phyloP scores from a whole-genome alignment of 371 early-diverging fungal species.

The Parasitella parasitica region DNA sequence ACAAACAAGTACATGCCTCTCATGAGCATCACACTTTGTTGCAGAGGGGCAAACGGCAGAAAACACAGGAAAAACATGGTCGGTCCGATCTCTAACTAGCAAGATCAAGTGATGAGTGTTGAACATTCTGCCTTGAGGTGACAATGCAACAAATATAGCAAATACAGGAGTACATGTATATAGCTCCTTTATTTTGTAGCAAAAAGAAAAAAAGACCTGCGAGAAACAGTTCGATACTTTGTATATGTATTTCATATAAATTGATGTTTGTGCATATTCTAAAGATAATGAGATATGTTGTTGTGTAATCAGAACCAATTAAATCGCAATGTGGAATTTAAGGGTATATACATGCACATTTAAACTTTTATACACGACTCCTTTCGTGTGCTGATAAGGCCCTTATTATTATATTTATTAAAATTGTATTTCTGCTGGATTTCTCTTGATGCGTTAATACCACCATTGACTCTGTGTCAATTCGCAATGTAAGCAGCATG shows the following conservation, averaged over 20 bases:
- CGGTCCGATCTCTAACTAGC: conserved; percentile 1
- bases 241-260: not conserved
- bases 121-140: not conserved
- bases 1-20: no score
- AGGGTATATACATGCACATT: not conserved
- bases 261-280: not conserved
- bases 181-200: not conserved
- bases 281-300: not conserved
- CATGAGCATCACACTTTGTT: no score
- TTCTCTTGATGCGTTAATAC: not conserved
- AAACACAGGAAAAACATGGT: not conserved
- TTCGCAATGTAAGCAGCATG: not conserved
- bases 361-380: not conserved
- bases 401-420: not conserved
- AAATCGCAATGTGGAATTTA: not conserved
- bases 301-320: not conserved
- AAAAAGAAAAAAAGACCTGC: not conserved
- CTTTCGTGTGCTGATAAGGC: not conserved
- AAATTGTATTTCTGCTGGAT: not conserved
- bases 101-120: conserved; percentile 1
- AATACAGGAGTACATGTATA: not conserved
- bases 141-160: not conserved
- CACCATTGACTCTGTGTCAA: not conserved
- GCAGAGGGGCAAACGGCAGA: no score
- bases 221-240: not conserved